Base-by-base conservation (phyloP, 352 stramenopile species). In the Globisporangium perplexum region DNA sequence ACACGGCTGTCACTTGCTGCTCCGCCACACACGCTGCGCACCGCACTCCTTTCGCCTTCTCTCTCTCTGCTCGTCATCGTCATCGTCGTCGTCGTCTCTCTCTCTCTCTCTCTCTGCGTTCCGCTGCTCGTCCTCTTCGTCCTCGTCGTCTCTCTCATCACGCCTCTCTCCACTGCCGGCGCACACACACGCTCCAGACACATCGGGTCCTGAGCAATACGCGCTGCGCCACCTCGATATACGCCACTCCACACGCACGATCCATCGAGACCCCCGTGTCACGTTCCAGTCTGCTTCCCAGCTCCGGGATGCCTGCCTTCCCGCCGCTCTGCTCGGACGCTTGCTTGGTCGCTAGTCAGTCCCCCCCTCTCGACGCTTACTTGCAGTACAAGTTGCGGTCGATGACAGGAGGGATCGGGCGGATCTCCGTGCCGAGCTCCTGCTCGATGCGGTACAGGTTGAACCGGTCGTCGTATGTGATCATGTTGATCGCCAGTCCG, bases 401-500 rank as follows among this genome's bases (percentile, higher is more conserved):
- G 72, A 99, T 99, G 31, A 96, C 82, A 18, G 94, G 85, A 48
- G 97, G 97, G 62, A 99, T 99, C 11, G 97, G 96, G 52, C 97
- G 84, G 66, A 99, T 99, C 77, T 99, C 96, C 23, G 97, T 99
- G 53, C 96, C 97, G 7, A 99, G 86, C 70, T 99, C 97, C 63
- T 99, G 93, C 71, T 99, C 97, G 51, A 99, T 98, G 31, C 90
- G 86, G 74, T 97, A 99, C 51, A 99, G 68, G 57, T 96, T 96
- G 77, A 98, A 95, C 47, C 95, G 83, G 72, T 99, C 98, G 54
- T 99, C 97, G 66, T 98, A 98, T 45, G 97, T 99, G 71, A 99
- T 99, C 65, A 99, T 95, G 67, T 99, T 99, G 68, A 99, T 98
- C 24, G 98, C 97, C 38, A 99, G 82, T 66, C 97, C 98, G 45